Percentiles rank a stretch among this genome's conserved stretches.
These are phyloP conservation scores for Aspergillus sp. DNA, from an alignment of 2,329 filamentous ascomycete genomes.

Conservation along the genomic window DNA sequence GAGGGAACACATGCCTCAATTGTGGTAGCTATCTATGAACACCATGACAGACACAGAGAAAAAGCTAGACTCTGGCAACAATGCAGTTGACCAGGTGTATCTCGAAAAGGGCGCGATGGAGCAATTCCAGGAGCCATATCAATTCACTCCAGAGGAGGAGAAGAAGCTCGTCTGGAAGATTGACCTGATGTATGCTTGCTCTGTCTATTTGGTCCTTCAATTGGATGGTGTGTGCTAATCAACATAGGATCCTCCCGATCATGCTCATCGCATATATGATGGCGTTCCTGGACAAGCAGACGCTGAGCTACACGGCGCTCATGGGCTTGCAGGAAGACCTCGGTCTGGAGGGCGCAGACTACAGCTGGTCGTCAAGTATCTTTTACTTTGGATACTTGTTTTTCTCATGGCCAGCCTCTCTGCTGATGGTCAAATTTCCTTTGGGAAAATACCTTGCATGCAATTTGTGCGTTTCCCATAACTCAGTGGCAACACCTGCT, in stretches of 20 bases:
- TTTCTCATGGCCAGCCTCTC: conserved; percentile 34
- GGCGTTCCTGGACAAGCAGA: conserved; percentile 37
- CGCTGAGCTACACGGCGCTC: conserved; percentile 30
- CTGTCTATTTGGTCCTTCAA: neutral
- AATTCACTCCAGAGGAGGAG: conserved; percentile 16
- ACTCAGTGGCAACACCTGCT: too few relatives aligned
- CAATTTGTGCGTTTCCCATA: conserved; percentile 15
- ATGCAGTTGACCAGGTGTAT: conserved; percentile 3
- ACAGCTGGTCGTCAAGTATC: conserved; percentile 21
- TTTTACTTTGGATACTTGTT: conserved; percentile 29
- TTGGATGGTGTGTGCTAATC: neutral
- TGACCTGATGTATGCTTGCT: conserved; percentile 16
- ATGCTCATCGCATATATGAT: conserved; percentile 28
- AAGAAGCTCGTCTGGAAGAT: conserved; percentile 21
- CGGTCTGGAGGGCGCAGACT: conserved; percentile 22
- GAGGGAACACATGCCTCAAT: too few relatives aligned
- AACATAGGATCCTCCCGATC: conserved; percentile 20
- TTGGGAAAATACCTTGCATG: conserved; percentile 35
- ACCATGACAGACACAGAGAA: neutral
- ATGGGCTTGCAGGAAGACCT: conserved; percentile 33
- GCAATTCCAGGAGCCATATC: conserved; percentile 7
- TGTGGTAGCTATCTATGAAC: neutral
- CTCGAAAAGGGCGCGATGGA: conserved; percentile 13
- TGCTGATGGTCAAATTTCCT: conserved; percentile 35
- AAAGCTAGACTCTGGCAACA: neutral